phyloP scores from a whole-genome alignment of 2,329 filamentous ascomycete genomes.

The Ceratocystis colombiana region DNA sequence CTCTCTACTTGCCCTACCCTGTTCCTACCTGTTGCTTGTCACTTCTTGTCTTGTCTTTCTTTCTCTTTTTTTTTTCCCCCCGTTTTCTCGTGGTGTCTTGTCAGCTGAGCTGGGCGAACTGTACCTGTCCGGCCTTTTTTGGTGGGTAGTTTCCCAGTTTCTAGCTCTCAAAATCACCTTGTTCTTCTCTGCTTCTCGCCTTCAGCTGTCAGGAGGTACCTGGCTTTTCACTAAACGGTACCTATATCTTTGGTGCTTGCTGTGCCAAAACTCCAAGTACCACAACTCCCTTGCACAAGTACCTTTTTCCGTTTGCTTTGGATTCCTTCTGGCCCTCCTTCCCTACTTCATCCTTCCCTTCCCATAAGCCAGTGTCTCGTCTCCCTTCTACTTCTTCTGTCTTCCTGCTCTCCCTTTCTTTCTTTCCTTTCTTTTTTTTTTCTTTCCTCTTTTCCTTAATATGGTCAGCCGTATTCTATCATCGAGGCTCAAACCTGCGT shows the following conservation, averaged over 20 bases:
- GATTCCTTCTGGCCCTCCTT: conserved; percentile 13
- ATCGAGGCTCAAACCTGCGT: conserved; percentile 39
- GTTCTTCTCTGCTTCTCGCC: neutral
- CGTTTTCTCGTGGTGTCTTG: neutral
- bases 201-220: conserved; percentile 5
- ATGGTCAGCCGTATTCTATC: conserved; percentile 50
- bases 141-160: conserved; percentile 14
- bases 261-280: neutral
- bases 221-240: neutral
- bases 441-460: conserved; percentile 15
- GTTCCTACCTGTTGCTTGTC: neutral
- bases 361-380: neutral
- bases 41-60: neutral
- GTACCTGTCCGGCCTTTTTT: neutral
- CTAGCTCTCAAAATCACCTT: conserved; percentile 5
- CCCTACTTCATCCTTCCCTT: conserved; percentile 7
- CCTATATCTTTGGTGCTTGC: neutral
- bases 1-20: neutral
- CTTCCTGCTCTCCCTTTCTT: conserved; percentile 17
- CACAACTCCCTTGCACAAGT: neutral
- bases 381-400: conserved; percentile 18
- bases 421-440: conserved; percentile 21
- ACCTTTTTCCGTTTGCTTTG: conserved; percentile 5
- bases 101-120: conserved; percentile 6
- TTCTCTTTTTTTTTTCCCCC: neutral